Base-by-base conservation (phyloP, 2,329 filamentous ascomycete genomes). In the Grosmannia clavigera region DNA sequence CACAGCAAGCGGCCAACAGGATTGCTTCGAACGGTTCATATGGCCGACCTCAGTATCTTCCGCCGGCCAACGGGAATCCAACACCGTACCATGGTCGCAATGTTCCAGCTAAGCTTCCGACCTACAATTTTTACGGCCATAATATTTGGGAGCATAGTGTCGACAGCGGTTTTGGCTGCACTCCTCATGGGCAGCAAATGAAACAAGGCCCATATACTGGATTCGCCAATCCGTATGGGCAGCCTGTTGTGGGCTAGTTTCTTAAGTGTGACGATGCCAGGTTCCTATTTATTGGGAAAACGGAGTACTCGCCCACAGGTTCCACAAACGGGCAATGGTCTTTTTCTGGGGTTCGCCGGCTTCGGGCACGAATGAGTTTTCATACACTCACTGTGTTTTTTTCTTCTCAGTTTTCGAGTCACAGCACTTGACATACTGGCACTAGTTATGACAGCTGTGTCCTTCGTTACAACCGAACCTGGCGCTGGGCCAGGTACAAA, bases 191-290 rank as follows among this genome's bases (percentile, higher is more conserved):
- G 10, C 70, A 75, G 11, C 69, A 70, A 57, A 65, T 63, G 65
- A 80, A 81, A 69, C 72, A 76, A 14, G 67, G 71, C 4, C 68
- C 73, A 0, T 82, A 81, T 68, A 79, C 82, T 62, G 69, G 58
- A 29, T 60, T 73, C 56, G 67, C 74, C 27, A 76, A 79, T 58
- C 71, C 69, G 51, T 83, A 81, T 60, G 75, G 77, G 33, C 81
- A 83, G 67, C 71, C 81, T 16, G 81, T 83, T 19, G 76, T 82
- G 69, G 80, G 81, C 58, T 81, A 61, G 14, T 1, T 5, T 22
- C 22, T 10, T 9, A 6, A 3, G 4, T n/a, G 40, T 19, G 3
- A 4, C 11, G 3, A 19, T 46, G 19, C 16, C 19, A 2, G 19
- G 16, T 19, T 46, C 19, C 6, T 46, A 16, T 46, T 46, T 6